Base-by-base conservation (phyloP, 257 asterid genomes). In the Dorcoceras hygrometricum region DNA sequence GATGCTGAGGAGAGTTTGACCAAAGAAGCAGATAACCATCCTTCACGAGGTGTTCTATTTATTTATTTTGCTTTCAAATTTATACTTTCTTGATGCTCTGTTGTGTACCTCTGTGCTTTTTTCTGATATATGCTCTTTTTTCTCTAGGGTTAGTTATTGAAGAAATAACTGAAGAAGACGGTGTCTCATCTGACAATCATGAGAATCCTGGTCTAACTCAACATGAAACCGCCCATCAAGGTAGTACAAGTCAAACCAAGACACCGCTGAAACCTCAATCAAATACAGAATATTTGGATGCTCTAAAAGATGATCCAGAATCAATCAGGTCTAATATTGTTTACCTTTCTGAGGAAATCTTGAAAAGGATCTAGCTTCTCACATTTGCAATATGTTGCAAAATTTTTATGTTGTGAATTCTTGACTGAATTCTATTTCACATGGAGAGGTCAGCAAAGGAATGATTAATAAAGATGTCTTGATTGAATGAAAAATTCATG, bases 121-220 rank as follows among this genome's bases (percentile, higher is more conserved):
- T 55, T 64, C 31, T 22, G 50, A 62, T 50, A 67, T 59, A 27
- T 71, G 22, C 46, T 63, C 34, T 14, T 62, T 74, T 70, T 39
- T 71, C 27, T 68, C 55, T 71, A 90, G 96, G 96, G 24, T 59
- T 89, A 75, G 76, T 85, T 70, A 90, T 94, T 78, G 97, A 90
- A 84, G 99, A 90, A 70, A 88, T 94, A 76, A 85, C 83, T 58
- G 96, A 85, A 23, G 99, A 90, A 67, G 83, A 80, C 57, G 58
- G 80, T 27, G 82, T 63, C 36, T 80, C 89, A 58, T 81, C 86
- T 63, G 79, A 73, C 57, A 73, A 75, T 64, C 26, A 22, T 50
- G 87, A 69, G 60, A 70, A 73, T 71, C 69, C 76, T 59, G 59
- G 26, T 0, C 48, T 84, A 61, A 81, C 75, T 54, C 80, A 80